Percentiles rank a stretch among this genome's conserved stretches.
Conservation (phyloP, 2,329 filamentous ascomycete species). For the Pseudonectria foliicola region DNA sequence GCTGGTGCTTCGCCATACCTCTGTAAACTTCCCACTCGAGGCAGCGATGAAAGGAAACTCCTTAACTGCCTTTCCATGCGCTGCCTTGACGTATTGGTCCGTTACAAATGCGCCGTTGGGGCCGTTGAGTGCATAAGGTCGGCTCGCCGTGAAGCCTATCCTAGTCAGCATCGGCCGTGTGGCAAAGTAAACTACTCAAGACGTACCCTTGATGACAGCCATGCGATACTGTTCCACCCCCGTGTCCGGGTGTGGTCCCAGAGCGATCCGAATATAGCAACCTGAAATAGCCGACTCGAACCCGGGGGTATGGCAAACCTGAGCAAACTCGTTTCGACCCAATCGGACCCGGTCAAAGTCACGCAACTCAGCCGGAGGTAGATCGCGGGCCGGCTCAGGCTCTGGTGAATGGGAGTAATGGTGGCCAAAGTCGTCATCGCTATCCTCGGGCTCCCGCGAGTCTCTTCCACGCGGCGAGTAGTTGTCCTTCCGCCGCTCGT, state of each 20-base stretch:
- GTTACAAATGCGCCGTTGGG: constrained; percentile 74
- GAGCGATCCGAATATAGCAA: constrained; percentile 77
- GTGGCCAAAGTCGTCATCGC: constrained; percentile 71
- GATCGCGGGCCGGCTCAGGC: constrained; percentile 60
- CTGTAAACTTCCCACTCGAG: constrained; percentile 79
- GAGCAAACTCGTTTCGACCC: constrained; percentile 76
- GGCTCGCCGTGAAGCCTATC: constrained; percentile 67
- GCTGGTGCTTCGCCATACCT: constrained; percentile 45
- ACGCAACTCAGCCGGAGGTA: constrained; percentile 65
- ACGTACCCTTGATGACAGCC: constrained; percentile 73
- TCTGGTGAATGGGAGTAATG: constrained; percentile 47
- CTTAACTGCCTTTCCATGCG: constrained; percentile 75
- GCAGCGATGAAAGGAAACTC: constrained; percentile 87
- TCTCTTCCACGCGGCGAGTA: constrained; percentile 28
- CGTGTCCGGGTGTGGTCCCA: constrained; percentile 68
- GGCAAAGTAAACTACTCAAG: background rate
- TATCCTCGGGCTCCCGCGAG: constrained; percentile 53
- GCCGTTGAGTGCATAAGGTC: constrained; percentile 75
- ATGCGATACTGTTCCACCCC: constrained; percentile 79
- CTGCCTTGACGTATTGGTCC: constrained; percentile 74
- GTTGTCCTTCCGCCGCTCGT: constrained; percentile 53
- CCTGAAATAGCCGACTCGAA: constrained; percentile 77
- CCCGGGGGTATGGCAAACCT: constrained; percentile 87
- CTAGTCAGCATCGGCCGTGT: constrained; percentile 14
- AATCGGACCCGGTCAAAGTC: constrained; percentile 81